These are phyloP conservation scores for Irpex sp. DNA, from an alignment of 1,284 basidiomycete genomes.

Conservation along the genomic window DNA sequence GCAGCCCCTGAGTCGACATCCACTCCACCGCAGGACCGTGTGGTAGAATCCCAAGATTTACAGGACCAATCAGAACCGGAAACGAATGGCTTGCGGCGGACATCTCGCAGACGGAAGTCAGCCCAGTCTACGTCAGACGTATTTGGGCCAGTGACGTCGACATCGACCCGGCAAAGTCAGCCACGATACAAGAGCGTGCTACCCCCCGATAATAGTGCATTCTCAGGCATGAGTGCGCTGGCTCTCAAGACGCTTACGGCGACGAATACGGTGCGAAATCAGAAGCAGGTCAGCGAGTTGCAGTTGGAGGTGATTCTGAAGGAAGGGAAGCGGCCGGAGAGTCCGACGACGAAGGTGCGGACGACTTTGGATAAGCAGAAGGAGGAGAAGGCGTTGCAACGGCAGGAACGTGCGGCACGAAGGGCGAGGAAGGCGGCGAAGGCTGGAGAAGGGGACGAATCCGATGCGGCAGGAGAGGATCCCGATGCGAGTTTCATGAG, in stretches of 20 bases:
- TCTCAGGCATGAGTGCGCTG: conserved; percentile 60
- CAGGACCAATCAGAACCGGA: not conserved
- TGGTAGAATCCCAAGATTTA: conserved; percentile 1
- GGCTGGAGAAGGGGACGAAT: conserved; percentile 10
- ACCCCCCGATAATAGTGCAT: conserved; percentile 40
- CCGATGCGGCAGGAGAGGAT: conserved; percentile 17
- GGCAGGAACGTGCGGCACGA: conserved; percentile 64
- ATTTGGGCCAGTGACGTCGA: conserved; percentile 28
- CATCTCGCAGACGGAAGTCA: conserved; percentile 49
- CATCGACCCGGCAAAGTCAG: conserved; percentile 31
- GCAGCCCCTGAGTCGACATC: not conserved
- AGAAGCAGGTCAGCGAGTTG: conserved; percentile 55
- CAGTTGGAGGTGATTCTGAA: conserved; percentile 68
- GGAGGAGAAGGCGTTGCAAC: conserved; percentile 58
- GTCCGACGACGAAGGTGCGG: conserved; percentile 71
- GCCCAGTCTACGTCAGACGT: conserved; percentile 34
- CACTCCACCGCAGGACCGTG: not conserved
- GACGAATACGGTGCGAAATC: conserved; percentile 68
- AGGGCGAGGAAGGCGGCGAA: conserved; percentile 50
- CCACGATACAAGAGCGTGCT: conserved; percentile 37
- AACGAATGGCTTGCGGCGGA: conserved; percentile 34
- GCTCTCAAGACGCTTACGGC: conserved; percentile 67
- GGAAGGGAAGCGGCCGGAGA: conserved; percentile 72
- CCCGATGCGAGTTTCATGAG: conserved; percentile 25
- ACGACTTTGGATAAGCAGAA: conserved; percentile 70